Evolutionary conservation across 345 rosid genomes (phyloP).

Genomic region (Lepidium aucheri): DNA sequence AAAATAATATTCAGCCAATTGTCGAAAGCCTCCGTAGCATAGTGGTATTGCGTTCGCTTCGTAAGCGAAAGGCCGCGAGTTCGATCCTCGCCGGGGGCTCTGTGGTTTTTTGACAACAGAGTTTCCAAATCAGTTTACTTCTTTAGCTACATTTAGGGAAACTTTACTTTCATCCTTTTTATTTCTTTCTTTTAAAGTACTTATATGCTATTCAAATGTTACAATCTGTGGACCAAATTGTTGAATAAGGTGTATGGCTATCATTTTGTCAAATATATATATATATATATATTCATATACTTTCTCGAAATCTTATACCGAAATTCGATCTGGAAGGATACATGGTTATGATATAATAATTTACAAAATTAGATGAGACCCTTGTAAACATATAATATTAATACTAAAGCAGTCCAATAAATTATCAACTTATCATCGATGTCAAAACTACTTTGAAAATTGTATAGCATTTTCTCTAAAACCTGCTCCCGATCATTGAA

Average conservation of each 20-base stretch:
- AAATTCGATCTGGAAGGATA: neutral
- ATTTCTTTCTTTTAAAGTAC: neutral
- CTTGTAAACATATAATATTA: neutral
- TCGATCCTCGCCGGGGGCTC: constrained; percentile 90
- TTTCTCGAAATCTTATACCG: neutral
- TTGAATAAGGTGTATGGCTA: neutral
- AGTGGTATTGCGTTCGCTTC: constrained; percentile 99
- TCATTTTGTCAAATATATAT: neutral
- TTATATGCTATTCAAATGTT: neutral
- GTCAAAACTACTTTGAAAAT: neutral
- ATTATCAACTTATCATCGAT: neutral
- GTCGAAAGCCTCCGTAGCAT: constrained; percentile 66
- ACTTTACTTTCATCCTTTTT: neutral
- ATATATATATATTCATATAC: too few species aligned
- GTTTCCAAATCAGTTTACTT: neutral
- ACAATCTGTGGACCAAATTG: neutral
- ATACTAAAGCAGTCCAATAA: neutral
- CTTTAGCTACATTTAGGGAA: neutral
- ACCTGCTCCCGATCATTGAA: neutral
- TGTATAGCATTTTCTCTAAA: neutral
- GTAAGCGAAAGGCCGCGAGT: constrained; percentile 99
- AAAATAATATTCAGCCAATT: too few species aligned
- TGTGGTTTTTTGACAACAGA: neutral
- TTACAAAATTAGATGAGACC: too few species aligned
- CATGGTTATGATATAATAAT: neutral